phyloP scores from a whole-genome alignment of 2,329 filamentous ascomycete genomes.

The Thelonectria rubi region DNA sequence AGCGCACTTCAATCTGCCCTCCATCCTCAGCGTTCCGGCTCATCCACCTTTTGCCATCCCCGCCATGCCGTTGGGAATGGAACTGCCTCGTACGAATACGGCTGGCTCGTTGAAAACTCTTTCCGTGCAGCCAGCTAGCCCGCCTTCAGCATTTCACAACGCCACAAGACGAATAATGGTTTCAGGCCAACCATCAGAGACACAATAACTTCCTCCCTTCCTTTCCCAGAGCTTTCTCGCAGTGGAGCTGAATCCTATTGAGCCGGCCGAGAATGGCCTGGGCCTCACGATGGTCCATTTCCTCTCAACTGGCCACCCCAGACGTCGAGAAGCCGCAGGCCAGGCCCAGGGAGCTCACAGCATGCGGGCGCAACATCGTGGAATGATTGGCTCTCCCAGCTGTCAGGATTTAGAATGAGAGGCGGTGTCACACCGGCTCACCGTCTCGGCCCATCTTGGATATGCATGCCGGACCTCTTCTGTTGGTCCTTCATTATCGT shows the following conservation, averaged over 20 bases:
- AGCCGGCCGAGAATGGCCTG: slow-evolving; percentile 31
- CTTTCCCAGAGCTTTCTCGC: slow-evolving; percentile 5
- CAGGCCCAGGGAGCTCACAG: slow-evolving; percentile 10
- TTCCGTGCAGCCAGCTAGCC: slow-evolving; percentile 11
- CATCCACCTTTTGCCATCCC: slow-evolving; percentile 25
- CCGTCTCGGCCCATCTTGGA: slow-evolving; percentile 33
- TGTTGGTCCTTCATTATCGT: slow-evolving; percentile 26
- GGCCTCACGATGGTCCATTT: slow-evolving; percentile 28
- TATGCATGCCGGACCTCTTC: slow-evolving; percentile 30
- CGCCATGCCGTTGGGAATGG: slow-evolving; percentile 17
- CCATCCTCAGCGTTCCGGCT: slow-evolving; percentile 27
- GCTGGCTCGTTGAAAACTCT: slow-evolving; percentile 10
- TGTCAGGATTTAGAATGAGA: slow-evolving; percentile 23
- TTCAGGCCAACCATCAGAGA: slow-evolving; percentile 19
- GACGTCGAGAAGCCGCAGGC: slow-evolving; percentile 6
- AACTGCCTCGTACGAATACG: slow-evolving; percentile 5
- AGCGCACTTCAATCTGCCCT: slow-evolving; percentile 34
- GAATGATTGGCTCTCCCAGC: slow-evolving; percentile 29
- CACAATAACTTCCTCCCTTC: slow-evolving; percentile 8
- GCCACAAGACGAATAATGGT: slow-evolving; percentile 11
- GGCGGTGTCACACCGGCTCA: slow-evolving; percentile 29
- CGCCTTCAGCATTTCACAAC: slow-evolving; percentile 12
- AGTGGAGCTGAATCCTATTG: slow-evolving; percentile 20
- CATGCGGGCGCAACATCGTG: slow-evolving; percentile 19
- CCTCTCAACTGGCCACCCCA: slow-evolving; percentile 14